Evolutionary conservation across 441 rosid genomes (phyloP).

Genomic region (Syzygium malaccense): DNA sequence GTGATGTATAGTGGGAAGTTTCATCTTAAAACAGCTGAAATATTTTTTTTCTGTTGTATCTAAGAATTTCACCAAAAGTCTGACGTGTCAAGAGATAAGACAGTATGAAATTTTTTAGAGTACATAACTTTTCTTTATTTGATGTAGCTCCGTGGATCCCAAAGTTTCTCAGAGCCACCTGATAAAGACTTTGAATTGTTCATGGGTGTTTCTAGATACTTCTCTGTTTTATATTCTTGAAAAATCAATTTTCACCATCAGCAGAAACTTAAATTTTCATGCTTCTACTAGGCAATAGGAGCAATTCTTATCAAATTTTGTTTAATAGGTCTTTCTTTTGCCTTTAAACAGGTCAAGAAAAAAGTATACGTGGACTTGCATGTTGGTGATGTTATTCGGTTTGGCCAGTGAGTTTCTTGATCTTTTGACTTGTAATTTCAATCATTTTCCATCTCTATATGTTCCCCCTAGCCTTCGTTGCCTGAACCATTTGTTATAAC

Average conservation of each 20-base stretch:
- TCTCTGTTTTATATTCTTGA: not conserved
- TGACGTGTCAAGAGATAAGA: not conserved
- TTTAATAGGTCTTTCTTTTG: not conserved
- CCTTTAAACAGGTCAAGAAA: constrained; percentile 49
- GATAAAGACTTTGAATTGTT: not conserved
- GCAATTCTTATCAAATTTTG: not conserved
- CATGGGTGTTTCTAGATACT: not conserved
- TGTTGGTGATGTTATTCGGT: constrained; percentile 91
- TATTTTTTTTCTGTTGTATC: not conserved
- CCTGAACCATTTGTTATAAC: not conserved
- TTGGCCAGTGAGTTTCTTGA: constrained; percentile 67
- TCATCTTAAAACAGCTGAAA: not conserved
- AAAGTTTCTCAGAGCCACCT: not conserved
- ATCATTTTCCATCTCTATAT: not conserved
- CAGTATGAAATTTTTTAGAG: not conserved
- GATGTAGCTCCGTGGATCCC: not conserved
- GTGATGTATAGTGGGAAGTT: not conserved
- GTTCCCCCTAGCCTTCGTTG: not conserved
- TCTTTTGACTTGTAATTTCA: not conserved
- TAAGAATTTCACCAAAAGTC: not conserved
- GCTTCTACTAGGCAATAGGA: not conserved
- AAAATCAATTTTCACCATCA: not conserved
- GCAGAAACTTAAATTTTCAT: not conserved
- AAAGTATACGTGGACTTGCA: constrained; percentile 57
- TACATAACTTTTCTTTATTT: not conserved